Evolutionary conservation across 805 yeast genomes (phyloP).

Genomic region (Ogataea trehaloabstinens): DNA sequence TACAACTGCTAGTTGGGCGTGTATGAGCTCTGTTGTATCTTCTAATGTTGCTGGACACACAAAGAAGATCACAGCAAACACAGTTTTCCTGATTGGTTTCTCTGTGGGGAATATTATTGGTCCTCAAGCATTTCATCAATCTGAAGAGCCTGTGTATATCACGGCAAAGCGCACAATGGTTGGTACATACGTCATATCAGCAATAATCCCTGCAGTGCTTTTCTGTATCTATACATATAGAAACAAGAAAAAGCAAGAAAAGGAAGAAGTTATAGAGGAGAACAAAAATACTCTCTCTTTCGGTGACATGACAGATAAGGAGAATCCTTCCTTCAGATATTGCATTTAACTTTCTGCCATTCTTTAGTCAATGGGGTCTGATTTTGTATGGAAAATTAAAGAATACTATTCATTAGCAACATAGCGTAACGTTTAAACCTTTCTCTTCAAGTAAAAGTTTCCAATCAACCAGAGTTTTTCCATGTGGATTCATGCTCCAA

Average conservation of each 20-base stretch:
- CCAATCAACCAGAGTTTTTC: slow-evolving; percentile 13
- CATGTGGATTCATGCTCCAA: slow-evolving; percentile 12
- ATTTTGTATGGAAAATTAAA: not conserved
- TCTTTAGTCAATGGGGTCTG: not conserved
- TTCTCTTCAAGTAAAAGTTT: slow-evolving; percentile 1
- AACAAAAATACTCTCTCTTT: slow-evolving; percentile 33
- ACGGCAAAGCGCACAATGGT: slow-evolving; percentile 41
- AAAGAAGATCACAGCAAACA: slow-evolving; percentile 48
- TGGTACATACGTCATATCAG: slow-evolving; percentile 15
- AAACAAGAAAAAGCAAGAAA: slow-evolving; percentile 38
- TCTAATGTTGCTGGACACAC: slow-evolving; percentile 57
- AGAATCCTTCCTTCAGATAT: slow-evolving; percentile 52
- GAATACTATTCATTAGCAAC: slow-evolving; percentile 1
- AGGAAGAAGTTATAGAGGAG: slow-evolving; percentile 18
- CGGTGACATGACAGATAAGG: slow-evolving; percentile 51
- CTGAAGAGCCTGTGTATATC: slow-evolving; percentile 43
- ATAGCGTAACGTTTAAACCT: not conserved
- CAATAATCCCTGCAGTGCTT: slow-evolving; percentile 14
- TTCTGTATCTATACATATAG: slow-evolving; percentile 31
- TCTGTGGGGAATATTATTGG: slow-evolving; percentile 57
- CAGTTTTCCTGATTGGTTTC: slow-evolving; percentile 45
- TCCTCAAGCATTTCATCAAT: slow-evolving; percentile 46
- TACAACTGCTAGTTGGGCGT: slow-evolving; percentile 23
- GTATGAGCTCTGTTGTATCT: slow-evolving; percentile 36
- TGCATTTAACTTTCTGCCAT: slow-evolving; percentile 17